Evolutionary conservation across 805 yeast genomes (phyloP), one percentile per base, ranked within the genome.

Genomic region (Candida odintsovae): DNA sequence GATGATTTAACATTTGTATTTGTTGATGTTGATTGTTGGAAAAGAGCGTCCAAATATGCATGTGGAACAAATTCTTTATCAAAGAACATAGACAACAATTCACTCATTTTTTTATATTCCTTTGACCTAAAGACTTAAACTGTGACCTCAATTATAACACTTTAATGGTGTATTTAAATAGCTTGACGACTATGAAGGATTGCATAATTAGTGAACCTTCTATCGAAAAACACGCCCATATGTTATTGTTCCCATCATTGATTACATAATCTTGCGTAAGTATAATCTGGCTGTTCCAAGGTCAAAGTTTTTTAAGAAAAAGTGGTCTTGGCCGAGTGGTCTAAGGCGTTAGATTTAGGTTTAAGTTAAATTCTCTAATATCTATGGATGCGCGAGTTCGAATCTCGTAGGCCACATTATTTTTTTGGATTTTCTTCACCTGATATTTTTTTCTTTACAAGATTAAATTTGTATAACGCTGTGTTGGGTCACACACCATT

Each of bases 1-100:
- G 47, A 28, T 5, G 46, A 50, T 3, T 73, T 21, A 9, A 36
- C n/a, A 9, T 45, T 67, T 18, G 73, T 63, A 41, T 76, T 3
- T 22, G 33, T 35, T 46, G 44, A 43, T 25, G 15, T 33, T 21
- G 20, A 68, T 22, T 35, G 44, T 29, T 37, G 54, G 49, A 80
- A 72, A 15, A 84, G 64, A 3, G 85, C 81, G 58, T 85, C 87
- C 18, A 85, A 72, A 55, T 76, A 85, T 37, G 77, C 78, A 45
- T 78, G 76, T 1, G 89, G 85, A 16, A 75, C 78, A 57, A 83
- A 84, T 22, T 76, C 78, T 19, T 74, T 77, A 51, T 83, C 87
- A 50, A 82, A 80, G 67, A 85, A 85, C 80, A 84, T 83, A 12
- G 78, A 65, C 3, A 83, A 62, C 1, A 82, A 70, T 15, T 77